Percentiles rank a stretch among this genome's conserved stretches.
Evolutionary conservation across 1,139 yeast species (phyloP).

Genomic region (Lodderomyces elongisporus): DNA sequence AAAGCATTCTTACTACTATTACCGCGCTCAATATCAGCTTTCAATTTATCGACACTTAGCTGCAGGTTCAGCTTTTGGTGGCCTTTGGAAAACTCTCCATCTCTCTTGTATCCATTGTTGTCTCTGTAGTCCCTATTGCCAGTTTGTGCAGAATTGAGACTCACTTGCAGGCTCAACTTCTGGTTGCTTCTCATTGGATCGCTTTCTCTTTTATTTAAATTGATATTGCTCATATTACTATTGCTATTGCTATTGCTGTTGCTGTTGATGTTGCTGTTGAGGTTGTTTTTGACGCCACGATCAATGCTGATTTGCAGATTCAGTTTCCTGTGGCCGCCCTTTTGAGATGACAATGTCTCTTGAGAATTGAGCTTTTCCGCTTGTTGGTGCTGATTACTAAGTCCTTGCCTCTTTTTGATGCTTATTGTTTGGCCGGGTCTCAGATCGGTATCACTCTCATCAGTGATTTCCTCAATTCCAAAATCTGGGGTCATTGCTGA

Average conservation of each 20-base stretch:
- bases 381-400: neutral
- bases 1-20: too few species aligned
- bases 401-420: neutral
- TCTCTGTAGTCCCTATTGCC: too few species aligned
- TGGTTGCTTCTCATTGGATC: neutral
- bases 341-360: neutral
- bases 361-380: neutral
- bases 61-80: too few species aligned
- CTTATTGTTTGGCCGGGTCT: conserved; percentile 7
- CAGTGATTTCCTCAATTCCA: conserved; percentile 37
- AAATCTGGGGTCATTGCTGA: conserved; percentile 24
- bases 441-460: conserved; percentile 26
- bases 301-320: neutral
- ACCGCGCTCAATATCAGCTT: too few species aligned
- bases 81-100: too few species aligned
- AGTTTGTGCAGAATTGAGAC: too few species aligned
- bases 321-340: neutral
- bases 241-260: neutral
- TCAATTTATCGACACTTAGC: too few species aligned
- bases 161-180: neutral
- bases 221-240: neutral
- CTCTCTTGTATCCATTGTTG: too few species aligned
- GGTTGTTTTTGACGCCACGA: too few species aligned
- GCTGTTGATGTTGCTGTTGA: neutral
- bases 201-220: neutral